Evolutionary conservation across 352 stramenopile genomes (phyloP), one percentile per base, ranked within the genome.

Genomic region (Pythium dissotocum): DNA sequence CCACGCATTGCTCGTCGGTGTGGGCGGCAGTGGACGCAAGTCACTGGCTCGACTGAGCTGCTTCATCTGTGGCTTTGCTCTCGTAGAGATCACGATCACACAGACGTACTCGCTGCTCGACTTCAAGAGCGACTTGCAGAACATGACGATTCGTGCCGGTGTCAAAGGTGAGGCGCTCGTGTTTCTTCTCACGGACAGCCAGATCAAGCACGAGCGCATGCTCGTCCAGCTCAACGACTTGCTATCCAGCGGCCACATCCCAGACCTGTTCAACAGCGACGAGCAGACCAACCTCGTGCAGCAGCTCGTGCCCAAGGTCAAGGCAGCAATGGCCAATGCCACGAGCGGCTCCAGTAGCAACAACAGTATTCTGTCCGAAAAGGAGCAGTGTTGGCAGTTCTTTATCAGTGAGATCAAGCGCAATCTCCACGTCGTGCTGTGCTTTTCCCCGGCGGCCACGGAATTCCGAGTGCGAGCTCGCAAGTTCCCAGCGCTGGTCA

Each of bases 191-290:
- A 95, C 87, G 21, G 95, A 99, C 70, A 87, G 76, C 13, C 92
- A 98, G 62, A 98, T 98, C 65, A 97, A 96, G 61, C 97, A 98
- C 60, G 95, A 99, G 55, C 78, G 92, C 9, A 98, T 98, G 85
- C 88, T 99, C 7, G 93, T 99, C 33, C 90, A 93, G 56, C 79
- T 99, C 48, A 98, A 98, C 65, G 95, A 98, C 64, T 66, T 99
- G 33, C 72, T 99, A 2, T 96, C 91, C 1, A 97, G 81, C 21
- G 95, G 94, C 30, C 94, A 94, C 61, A 92, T 99, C 36, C 89
- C 93, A 0, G 95, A 98, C 65, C 79, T 99, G 2, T 99, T 97
- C 67, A 93, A 77, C 8, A 40, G 70, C 35, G 96, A 99, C 52
- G 96, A 99, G 58, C 89, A 98, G 35, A 82, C 96, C 33, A 87